A percentile compares a stretch with the other conserved stretches of the same genome.
Evolutionary conservation across 371 early-diverging fungal genomes (phyloP).

Genomic region (Mucor indicus): DNA sequence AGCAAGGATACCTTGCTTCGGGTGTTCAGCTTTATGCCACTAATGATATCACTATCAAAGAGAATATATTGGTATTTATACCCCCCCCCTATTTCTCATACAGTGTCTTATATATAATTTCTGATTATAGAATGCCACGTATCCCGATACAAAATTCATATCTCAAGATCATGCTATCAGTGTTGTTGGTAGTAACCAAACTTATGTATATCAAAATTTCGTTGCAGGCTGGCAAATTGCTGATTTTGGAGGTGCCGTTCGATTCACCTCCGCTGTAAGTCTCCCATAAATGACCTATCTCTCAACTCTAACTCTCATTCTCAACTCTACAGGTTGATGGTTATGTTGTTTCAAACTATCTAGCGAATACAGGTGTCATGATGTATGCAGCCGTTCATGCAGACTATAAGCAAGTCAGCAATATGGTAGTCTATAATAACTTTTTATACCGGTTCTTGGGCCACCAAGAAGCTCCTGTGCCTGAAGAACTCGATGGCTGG

Average conservation of each 20-base stretch:
- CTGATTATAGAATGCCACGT: slow-evolving; percentile 31
- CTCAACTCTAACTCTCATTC: background rate
- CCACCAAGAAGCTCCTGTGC: slow-evolving; percentile 8
- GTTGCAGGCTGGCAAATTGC: slow-evolving; percentile 43
- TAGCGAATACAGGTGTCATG: slow-evolving; percentile 42
- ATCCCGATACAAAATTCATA: slow-evolving; percentile 28
- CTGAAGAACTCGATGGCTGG: slow-evolving; percentile 31
- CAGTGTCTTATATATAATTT: no score
- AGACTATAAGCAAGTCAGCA: slow-evolving; percentile 36
- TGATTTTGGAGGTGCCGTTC: slow-evolving; percentile 42
- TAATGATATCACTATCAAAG: slow-evolving; percentile 35
- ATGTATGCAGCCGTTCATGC: slow-evolving; percentile 41
- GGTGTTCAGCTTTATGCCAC: slow-evolving; percentile 34
- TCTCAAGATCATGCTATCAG: slow-evolving; percentile 42
- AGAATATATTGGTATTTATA: slow-evolving; percentile 35
- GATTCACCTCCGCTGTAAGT: slow-evolving; percentile 43
- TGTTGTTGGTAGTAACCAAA: slow-evolving; percentile 34
- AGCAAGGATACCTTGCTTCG: slow-evolving; percentile 41
- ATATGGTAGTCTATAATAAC: slow-evolving; percentile 39
- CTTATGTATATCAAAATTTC: slow-evolving; percentile 44
- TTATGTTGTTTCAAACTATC: slow-evolving; percentile 40
- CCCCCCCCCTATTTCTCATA: background rate
- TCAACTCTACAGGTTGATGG: slow-evolving; percentile 25
- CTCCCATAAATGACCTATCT: background rate
- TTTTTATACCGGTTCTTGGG: slow-evolving; percentile 37